Evolutionary conservation across 495 filamentous ascomycete genomes (phyloP).

Genomic region (Penicillium diatomitis): DNA sequence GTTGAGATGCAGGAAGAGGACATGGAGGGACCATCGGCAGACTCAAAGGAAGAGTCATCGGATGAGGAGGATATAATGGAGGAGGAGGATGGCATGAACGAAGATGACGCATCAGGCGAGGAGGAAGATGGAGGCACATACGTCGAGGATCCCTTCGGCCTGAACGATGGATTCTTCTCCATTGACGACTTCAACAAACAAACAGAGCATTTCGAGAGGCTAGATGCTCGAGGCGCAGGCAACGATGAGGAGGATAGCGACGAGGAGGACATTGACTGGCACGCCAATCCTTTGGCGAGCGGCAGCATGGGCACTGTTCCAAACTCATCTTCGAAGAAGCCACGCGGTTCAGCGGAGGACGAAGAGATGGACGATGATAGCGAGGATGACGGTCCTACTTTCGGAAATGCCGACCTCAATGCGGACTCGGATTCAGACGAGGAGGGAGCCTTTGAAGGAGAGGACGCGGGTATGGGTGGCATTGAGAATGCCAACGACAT

Average conservation of each 20-base stretch:
- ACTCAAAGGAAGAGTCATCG: constrained; percentile 3
- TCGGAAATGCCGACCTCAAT: constrained; percentile 58
- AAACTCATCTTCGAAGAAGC: constrained; percentile 7
- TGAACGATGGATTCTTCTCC: constrained; percentile 97
- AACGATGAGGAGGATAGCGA: constrained; percentile 50
- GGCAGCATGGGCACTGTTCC: not conserved
- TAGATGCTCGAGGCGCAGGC: constrained; percentile 59
- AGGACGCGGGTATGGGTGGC: constrained; percentile 34
- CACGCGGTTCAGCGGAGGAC: constrained; percentile 13
- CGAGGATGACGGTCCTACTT: constrained; percentile 67
- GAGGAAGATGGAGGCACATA: constrained; percentile 37
- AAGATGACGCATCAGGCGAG: constrained; percentile 11
- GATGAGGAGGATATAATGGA: constrained; percentile 10
- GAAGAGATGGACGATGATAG: constrained; percentile 37
- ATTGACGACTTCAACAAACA: constrained; percentile 97
- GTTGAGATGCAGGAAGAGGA: constrained; percentile 28
- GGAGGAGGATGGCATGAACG: constrained; percentile 18
- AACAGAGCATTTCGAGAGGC: constrained; percentile 74
- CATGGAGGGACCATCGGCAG: constrained; percentile 4
- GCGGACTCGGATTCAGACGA: constrained; percentile 48
- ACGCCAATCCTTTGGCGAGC: constrained; percentile 39
- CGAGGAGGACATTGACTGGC: constrained; percentile 87
- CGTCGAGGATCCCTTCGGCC: constrained; percentile 50
- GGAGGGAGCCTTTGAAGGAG: constrained; percentile 31
- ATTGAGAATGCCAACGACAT: constrained; percentile 74